Evolutionary conservation across 345 rosid genomes (phyloP).

Genomic region (Citrus maxima): DNA sequence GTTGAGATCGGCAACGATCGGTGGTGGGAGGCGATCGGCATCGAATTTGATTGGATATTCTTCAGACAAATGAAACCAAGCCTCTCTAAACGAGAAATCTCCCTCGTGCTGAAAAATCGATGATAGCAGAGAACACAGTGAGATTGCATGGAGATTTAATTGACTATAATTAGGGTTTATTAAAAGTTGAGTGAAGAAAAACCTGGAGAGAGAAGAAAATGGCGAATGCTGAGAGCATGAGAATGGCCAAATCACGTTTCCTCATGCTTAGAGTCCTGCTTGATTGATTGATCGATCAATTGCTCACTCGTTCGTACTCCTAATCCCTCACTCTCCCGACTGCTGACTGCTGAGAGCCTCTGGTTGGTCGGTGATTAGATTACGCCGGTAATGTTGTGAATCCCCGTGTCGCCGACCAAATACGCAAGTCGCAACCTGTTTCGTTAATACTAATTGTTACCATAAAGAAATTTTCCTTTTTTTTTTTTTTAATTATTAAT

Average conservation of each 20-base stretch:
- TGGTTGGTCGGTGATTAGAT: too few species aligned
- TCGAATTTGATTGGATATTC: constrained; percentile 88
- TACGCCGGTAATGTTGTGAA: too few species aligned
- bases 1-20: constrained; percentile 85
- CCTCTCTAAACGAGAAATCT: constrained; percentile 92
- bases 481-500: too few species aligned
- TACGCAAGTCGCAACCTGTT: too few species aligned
- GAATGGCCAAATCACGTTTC: constrained; percentile 92
- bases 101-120: constrained; percentile 72
- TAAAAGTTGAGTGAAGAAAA: neutral
- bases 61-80: constrained; percentile 84
- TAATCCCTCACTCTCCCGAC: neutral
- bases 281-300: constrained; percentile 15
- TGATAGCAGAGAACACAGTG: neutral
- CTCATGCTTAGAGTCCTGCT: constrained; percentile 46
- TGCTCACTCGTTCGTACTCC: constrained; percentile 14
- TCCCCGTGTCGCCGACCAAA: too few species aligned
- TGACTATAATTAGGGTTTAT: constrained; percentile 17
- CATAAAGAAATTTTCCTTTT: too few species aligned
- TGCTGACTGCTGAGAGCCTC: too few species aligned
- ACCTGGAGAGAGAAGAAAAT: constrained; percentile 99
- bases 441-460: too few species aligned
- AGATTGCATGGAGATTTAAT: neutral
- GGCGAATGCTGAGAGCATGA: constrained; percentile 95
- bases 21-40: constrained; percentile 90